Conservation (phyloP, 352 stramenopile genomes). For the Blastocystis sp. region DNA sequence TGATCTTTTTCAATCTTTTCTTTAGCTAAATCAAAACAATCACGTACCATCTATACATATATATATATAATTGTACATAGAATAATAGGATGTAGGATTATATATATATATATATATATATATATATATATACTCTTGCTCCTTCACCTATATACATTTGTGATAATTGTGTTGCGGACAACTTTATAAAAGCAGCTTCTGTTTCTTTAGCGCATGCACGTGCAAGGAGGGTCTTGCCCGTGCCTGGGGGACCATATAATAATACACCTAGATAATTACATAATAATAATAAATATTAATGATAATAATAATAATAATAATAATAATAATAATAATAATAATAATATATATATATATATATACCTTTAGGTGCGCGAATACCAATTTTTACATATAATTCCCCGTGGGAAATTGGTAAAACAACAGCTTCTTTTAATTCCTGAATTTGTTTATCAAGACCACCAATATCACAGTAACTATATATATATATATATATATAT, state of each 20-base stretch:
- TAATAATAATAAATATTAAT: too few relatives aligned
- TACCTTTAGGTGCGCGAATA: slow-evolving; percentile 80
- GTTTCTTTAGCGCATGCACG: slow-evolving; percentile 89
- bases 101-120: slow-evolving; percentile 50
- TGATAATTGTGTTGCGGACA: slow-evolving; percentile 85
- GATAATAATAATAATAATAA: not conserved
- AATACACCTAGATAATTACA: slow-evolving; percentile 57
- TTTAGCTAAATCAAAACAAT: slow-evolving; percentile 83
- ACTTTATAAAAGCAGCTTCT: slow-evolving; percentile 90
- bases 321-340: not conserved
- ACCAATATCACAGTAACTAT: too few relatives aligned
- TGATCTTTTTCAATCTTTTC: slow-evolving; percentile 71
- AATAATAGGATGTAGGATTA: too few relatives aligned
- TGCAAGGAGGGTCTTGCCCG: slow-evolving; percentile 90
- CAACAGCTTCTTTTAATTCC: slow-evolving; percentile 87
- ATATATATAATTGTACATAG: too few relatives aligned
- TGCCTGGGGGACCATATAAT: slow-evolving; percentile 80
- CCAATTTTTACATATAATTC: slow-evolving; percentile 88
- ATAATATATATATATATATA: too few relatives aligned
- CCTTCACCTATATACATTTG: slow-evolving; percentile 96
- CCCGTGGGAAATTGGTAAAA: slow-evolving; percentile 89
- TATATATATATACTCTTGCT: slow-evolving; percentile 51
- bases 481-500: too few relatives aligned
- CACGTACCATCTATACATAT: slow-evolving; percentile 66
- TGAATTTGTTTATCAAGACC: slow-evolving; percentile 93